Conservation (phyloP, 2,329 filamentous ascomycete species). For the Canariomyces notabilis region DNA sequence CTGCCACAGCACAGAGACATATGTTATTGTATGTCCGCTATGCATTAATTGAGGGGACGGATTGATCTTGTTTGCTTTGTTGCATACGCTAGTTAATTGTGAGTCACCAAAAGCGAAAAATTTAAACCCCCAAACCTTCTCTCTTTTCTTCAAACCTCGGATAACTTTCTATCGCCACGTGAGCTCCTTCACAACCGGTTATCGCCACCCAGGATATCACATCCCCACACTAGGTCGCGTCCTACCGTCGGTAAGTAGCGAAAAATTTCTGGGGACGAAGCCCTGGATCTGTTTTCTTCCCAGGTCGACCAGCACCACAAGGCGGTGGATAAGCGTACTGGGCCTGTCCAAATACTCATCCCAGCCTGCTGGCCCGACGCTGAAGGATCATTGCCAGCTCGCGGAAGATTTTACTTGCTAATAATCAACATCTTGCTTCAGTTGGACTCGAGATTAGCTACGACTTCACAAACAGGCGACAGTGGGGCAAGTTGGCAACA, state of each 20-base stretch:
- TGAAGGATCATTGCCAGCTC: too few species aligned
- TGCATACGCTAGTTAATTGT: too few species aligned
- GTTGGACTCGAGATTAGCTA: background rate
- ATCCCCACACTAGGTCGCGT: constrained; percentile 13
- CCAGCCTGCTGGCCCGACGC: constrained; percentile 21
- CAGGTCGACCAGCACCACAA: constrained; percentile 8
- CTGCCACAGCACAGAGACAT: too few species aligned
- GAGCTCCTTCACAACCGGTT: constrained; percentile 1
- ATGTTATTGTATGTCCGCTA: too few species aligned
- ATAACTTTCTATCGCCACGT: constrained; percentile 14
- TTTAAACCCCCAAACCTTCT: too few species aligned
- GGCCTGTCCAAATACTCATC: constrained; percentile 19
- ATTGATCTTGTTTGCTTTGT: too few species aligned
- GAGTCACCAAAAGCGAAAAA: too few species aligned
- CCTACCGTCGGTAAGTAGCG: too few species aligned
- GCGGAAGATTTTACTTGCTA: too few species aligned
- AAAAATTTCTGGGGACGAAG: constrained; percentile 17
- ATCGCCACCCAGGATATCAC: constrained; percentile 10
- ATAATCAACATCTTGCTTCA: too few species aligned
- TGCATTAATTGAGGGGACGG: too few species aligned
- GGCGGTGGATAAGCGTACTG: constrained; percentile 21
- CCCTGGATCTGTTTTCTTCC: constrained; percentile 3
- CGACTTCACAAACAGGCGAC: background rate
- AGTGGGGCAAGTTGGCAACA: constrained; percentile 11
- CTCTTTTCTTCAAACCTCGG: too few species aligned